phyloP scores from a whole-genome alignment of 1,284 basidiomycete genomes.

The Dichomitus squalens region DNA sequence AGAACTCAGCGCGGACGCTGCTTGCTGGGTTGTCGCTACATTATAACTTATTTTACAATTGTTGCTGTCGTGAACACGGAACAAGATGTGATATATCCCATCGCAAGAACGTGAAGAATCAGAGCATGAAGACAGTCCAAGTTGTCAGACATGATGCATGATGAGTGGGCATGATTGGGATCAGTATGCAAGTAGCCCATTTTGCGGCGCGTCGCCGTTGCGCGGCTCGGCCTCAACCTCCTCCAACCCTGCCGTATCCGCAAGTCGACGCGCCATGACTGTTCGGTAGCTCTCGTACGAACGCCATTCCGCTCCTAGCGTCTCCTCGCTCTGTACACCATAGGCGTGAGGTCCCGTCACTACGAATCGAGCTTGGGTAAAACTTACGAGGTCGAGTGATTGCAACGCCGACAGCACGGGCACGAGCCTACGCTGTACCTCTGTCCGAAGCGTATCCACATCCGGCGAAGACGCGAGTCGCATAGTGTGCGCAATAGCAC shows the following conservation, averaged over 20 bases:
- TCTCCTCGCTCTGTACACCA: conserved; percentile 26
- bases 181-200: conserved; percentile 20
- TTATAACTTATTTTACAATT: conserved; percentile 17
- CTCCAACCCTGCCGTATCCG: conserved; percentile 59
- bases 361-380: neutral
- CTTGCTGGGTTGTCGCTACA: neutral
- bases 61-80: conserved; percentile 7
- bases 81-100: neutral
- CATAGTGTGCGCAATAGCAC: conserved; percentile 51
- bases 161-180: neutral
- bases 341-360: neutral
- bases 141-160: too few species aligned
- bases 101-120: neutral
- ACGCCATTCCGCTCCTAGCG: conserved; percentile 47
- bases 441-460: conserved; percentile 51
- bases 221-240: conserved; percentile 32
- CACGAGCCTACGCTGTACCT: conserved; percentile 53
- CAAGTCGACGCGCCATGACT: conserved; percentile 67
- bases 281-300: conserved; percentile 66
- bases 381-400: conserved; percentile 52
- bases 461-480: conserved; percentile 58
- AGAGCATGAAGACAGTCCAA: neutral
- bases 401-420: conserved; percentile 54
- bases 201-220: conserved; percentile 23
- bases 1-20: neutral